Percentiles rank a stretch among this genome's conserved stretches.
These are phyloP conservation scores for Ceratobasidium sp. DNA, from an alignment of 1,284 basidiomycete genomes.

Conservation along the genomic window DNA sequence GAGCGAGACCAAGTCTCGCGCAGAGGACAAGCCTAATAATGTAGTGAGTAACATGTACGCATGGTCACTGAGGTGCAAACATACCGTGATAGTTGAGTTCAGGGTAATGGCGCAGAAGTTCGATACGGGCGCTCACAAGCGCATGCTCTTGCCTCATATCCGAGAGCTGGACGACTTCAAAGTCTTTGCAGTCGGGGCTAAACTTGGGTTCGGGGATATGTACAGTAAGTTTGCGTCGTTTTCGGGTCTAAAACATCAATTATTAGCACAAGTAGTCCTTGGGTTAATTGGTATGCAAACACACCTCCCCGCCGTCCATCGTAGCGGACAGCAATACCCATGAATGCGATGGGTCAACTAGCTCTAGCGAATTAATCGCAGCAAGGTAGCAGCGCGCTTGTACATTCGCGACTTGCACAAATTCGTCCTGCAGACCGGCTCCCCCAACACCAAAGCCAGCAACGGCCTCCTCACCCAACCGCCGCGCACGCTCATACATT, in stretches of 20 bases:
- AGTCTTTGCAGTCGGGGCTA: slow-evolving; percentile 66
- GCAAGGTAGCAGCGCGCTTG: slow-evolving; percentile 87
- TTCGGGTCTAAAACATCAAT: slow-evolving; percentile 52
- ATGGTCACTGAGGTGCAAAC: slow-evolving; percentile 51
- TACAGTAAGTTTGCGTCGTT: slow-evolving; percentile 75
- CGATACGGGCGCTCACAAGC: slow-evolving; percentile 80
- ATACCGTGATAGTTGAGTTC: slow-evolving; percentile 63
- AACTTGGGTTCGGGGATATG: slow-evolving; percentile 83
- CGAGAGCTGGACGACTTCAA: slow-evolving; percentile 80
- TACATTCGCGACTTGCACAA: slow-evolving; percentile 72
- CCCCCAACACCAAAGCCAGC: slow-evolving; percentile 50
- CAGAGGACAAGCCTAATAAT: slow-evolving; percentile 65
- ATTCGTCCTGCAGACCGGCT: slow-evolving; percentile 53
- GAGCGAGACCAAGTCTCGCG: slow-evolving; percentile 79
- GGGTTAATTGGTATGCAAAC: neutral
- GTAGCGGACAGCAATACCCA: slow-evolving; percentile 79
- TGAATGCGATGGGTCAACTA: slow-evolving; percentile 83
- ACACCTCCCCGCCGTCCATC: slow-evolving; percentile 55
- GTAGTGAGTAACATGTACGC: neutral
- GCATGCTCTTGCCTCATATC: slow-evolving; percentile 90
- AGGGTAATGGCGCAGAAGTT: slow-evolving; percentile 73
- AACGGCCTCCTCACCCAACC: slow-evolving; percentile 70
- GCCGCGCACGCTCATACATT: slow-evolving; percentile 94
- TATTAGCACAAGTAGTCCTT: neutral
- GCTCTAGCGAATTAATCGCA: slow-evolving; percentile 88